A percentile compares a stretch with the other conserved stretches of the same genome.
Evolutionary conservation across 768 basidiomycete species (phyloP).

Genomic region (Cystobasidium ongulense): DNA sequence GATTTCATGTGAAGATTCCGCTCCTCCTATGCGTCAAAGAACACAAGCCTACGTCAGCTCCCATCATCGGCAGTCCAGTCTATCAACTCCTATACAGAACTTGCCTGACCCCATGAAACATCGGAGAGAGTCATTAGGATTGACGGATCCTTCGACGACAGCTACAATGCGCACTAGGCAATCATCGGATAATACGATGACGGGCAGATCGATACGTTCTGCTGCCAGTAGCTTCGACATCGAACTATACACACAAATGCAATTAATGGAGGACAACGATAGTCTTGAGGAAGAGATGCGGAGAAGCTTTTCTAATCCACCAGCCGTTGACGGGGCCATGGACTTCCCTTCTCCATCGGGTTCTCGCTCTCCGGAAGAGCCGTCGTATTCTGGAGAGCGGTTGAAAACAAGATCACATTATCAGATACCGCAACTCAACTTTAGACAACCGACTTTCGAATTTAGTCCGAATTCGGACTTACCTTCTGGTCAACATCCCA

Average conservation of each 20-base stretch:
- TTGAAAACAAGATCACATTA: neutral
- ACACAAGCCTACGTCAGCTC: neutral
- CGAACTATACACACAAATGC: conserved; percentile 9
- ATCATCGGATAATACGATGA: neutral
- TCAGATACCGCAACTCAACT: neutral
- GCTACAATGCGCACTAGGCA: neutral
- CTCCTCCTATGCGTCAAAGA: neutral
- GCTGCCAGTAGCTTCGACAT: conserved; percentile 13
- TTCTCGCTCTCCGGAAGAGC: neutral
- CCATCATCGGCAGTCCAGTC: neutral
- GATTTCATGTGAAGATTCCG: neutral
- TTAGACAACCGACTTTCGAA: neutral
- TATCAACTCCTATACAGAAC: neutral
- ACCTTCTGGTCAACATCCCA: neutral
- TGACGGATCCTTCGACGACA: neutral
- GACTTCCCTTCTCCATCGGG: neutral
- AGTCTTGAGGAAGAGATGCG: conserved; percentile 13
- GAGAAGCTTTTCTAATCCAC: conserved; percentile 11
- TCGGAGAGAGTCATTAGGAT: neutral
- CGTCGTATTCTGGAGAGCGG: neutral
- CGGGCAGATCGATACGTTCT: conserved; percentile 12
- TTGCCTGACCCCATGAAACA: neutral
- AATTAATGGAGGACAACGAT: neutral
- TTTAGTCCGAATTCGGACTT: neutral
- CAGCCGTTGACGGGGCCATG: neutral